Base-by-base conservation (phyloP, 2,329 filamentous ascomycete species). In the Tricladium varicosporioides region DNA sequence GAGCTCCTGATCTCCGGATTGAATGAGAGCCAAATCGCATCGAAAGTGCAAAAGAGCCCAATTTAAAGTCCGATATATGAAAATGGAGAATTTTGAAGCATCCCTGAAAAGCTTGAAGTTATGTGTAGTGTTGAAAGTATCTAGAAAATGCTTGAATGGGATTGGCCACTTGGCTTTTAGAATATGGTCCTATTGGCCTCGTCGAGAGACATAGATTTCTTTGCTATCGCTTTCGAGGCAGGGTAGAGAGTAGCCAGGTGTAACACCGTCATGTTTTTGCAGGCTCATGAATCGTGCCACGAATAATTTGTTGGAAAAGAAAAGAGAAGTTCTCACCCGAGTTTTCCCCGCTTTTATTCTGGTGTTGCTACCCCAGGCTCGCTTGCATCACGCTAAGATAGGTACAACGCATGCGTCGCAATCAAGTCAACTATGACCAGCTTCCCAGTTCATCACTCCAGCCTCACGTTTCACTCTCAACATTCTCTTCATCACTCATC, bases 21-120 rank as follows among this genome's bases (percentile, higher is more conserved):
- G 71, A 74, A 75, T 75, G 73, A 75, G 73, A 75, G 73, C 72
- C 69, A 72, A 65, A 72, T 74, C 67, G 74, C 72, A 72, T 63
- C 53, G 66, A 61, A 56, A 62, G 60, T 56, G 67, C 69, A 62
- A 73, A 73, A 68, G 67, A 70, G 69, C 72, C 71, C 70, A 75
- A 75, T 74, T 73, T 69, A 70, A 68, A 69, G 69, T 69, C 70
- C 71, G 67, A 60, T 68, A 51, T 44, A 33, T 19, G 18, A 31
- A 33, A 32, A 32, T 40, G 32, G 32, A 40, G 36, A n/a, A 40
- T 4, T 4, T 4, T 40, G 11, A 11, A 40, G n/a, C 36, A 40
- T 5, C 10, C 36, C n/a, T 40, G 82, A 85, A 15, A 48, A 36
- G 11, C n/a, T 48, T 53, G 44, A 14, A 40, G 45, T 27, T 7